Evolutionary conservation across 164 flowering plant genomes (phyloP).

Genomic region (Annona squamosa): DNA sequence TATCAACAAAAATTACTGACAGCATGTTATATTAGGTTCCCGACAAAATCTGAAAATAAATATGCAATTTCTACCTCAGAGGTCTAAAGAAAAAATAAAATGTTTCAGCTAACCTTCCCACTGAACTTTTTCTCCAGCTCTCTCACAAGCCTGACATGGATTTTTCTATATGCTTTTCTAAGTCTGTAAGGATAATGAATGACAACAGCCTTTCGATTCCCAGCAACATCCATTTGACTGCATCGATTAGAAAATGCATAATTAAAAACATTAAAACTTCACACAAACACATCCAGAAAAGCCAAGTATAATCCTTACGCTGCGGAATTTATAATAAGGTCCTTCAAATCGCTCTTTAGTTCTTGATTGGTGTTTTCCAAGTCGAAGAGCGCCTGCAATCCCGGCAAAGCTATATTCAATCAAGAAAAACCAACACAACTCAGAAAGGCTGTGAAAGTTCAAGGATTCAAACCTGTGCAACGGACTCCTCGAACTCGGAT

Average conservation of each 20-base stretch:
- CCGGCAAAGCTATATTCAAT: neutral
- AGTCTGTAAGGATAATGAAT: constrained; percentile 78
- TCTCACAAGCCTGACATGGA: constrained; percentile 76
- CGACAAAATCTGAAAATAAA: neutral
- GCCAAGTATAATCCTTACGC: constrained; percentile 29
- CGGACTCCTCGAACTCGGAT: constrained; percentile 55
- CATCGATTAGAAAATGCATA: constrained; percentile 7
- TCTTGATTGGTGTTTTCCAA: constrained; percentile 61
- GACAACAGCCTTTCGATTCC: constrained; percentile 70
- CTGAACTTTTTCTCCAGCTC: constrained; percentile 95
- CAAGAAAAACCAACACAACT: neutral
- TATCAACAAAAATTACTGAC: neutral
- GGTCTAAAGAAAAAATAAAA: neutral
- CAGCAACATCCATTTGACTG: constrained; percentile 85
- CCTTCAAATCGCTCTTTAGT: constrained; percentile 70
- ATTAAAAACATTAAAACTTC: neutral
- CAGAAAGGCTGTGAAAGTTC: neutral
- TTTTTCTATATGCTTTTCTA: constrained; percentile 74
- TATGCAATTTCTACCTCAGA: neutral
- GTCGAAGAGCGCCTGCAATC: constrained; percentile 60
- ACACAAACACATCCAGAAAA: neutral
- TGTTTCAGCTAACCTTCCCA: constrained; percentile 55
- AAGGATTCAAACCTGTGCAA: constrained; percentile 52
- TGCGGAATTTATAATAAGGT: constrained; percentile 67
- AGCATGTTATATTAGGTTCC: too few species aligned